Percentiles rank a stretch among this genome's conserved stretches.
Evolutionary conservation across 1,284 basidiomycete genomes (phyloP).

Genomic region (Ustanciosporium gigantosporum): DNA sequence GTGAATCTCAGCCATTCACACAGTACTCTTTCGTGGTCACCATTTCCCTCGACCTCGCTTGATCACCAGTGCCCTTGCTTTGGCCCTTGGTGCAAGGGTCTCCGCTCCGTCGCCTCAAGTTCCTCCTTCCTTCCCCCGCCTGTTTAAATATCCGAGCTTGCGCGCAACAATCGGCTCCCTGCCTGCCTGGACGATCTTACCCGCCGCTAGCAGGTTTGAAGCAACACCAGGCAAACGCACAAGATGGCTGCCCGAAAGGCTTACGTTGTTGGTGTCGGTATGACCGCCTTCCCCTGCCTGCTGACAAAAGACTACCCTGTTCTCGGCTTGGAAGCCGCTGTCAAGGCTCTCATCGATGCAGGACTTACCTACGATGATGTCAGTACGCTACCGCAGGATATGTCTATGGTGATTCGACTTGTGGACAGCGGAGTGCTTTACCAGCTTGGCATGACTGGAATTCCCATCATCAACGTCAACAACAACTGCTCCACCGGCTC

Average conservation of each 20-base stretch:
- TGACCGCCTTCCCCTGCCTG: conserved; percentile 80
- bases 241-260: conserved; percentile 36
- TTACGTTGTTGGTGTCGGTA: conserved; percentile 72
- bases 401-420: conserved; percentile 64
- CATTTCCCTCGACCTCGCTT: no score
- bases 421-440: conserved; percentile 83
- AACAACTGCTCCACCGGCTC: conserved; percentile 65
- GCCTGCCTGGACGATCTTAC: no score
- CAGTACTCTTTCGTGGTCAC: no score
- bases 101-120: no score
- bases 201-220: no score
- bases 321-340: conserved; percentile 72
- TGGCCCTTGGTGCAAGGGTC: no score
- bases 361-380: conserved; percentile 81
- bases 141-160: no score
- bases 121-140: no score
- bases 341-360: conserved; percentile 81
- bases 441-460: conserved; percentile 79
- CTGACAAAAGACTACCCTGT: conserved; percentile 65
- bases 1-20: no score
- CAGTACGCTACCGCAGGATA: conserved; percentile 78
- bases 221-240: no score
- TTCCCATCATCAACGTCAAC: conserved; percentile 84
- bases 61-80: no score
- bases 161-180: no score